Evolutionary conservation across 2,329 filamentous ascomycete species (phyloP), one percentile per base, ranked within the genome.

Genomic region (Fusarium lyarnte): DNA sequence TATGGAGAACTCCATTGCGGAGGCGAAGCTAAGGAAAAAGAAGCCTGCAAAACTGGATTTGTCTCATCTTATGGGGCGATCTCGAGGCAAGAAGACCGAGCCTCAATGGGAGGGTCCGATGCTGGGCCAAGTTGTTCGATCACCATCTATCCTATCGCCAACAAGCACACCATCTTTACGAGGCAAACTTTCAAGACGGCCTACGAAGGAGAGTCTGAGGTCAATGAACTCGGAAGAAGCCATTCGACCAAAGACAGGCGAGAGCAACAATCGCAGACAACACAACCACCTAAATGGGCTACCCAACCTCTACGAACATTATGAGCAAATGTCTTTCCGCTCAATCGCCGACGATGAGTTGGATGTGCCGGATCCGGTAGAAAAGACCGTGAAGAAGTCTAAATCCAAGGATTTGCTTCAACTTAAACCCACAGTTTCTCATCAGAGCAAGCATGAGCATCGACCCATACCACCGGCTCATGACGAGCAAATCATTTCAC

Each of bases 231-330:
- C 74, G 4, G 76, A 79, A 43, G 36, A 79, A 35, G 35, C 65
- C 21, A 65, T 59, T 19, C 74, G 74, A 47, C 69, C 78, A 49
- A 74, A 63, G 19, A 79, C 79, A 7, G 76, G 68, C 54, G 79
- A 79, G 4, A 75, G 76, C 36, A 77, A 69, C 38, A 77, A 69
- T 23, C 76, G 65, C 31, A 72, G 73, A 54, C 63, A 46, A 14
- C 68, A 71, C 36, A 55, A 74, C 49, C 73, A 80, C 79, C 74
- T 82, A 5, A 78, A 81, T 21, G 84, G 84, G 6, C 77, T 89
- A 27, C 82, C 87, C 46, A 85, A 85, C 58, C 80, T 90, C 6
- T 89, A 90, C 74, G 82, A 88, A 61, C 87, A 90, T 74, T 89
- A 90, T 74, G 88, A 90, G 76, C 84, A 88, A 71, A 86, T 86